Percentiles rank a stretch among this genome's conserved stretches.
phyloP scores from a whole-genome alignment of 352 stramenopile species.

The Pythium dissimile region DNA sequence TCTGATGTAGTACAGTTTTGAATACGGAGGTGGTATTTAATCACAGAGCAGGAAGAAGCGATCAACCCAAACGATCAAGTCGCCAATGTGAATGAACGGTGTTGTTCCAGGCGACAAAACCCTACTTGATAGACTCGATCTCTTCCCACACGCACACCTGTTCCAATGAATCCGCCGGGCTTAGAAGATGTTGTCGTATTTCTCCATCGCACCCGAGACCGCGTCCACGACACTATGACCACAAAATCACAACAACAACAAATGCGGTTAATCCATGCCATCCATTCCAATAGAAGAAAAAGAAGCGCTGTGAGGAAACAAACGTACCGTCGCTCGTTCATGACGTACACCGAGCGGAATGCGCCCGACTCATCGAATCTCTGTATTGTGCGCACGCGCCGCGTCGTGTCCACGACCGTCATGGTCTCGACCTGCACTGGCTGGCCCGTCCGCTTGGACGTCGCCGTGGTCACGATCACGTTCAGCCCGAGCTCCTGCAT shows the following conservation, averaged over 20 bases:
- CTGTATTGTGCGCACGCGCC: conserved; percentile 77
- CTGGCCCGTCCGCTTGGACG: conserved; percentile 79
- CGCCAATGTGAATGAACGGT: too few relatives aligned
- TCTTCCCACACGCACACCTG: background rate
- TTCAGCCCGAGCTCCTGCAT: conserved; percentile 85
- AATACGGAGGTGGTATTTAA: conserved; percentile 7
- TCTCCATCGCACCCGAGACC: conserved; percentile 85
- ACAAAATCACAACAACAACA: background rate
- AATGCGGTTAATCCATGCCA: too few relatives aligned
- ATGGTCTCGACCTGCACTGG: conserved; percentile 85
- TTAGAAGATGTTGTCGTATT: conserved; percentile 84
- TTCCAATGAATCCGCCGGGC: background rate
- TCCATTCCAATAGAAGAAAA: too few relatives aligned
- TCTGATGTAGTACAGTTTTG: background rate
- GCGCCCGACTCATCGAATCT: conserved; percentile 83
- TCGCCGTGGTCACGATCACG: conserved; percentile 81
- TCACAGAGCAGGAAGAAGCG: background rate
- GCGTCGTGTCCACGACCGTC: conserved; percentile 76
- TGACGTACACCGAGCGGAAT: conserved; percentile 86
- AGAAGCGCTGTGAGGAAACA: background rate
- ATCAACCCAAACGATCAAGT: too few relatives aligned
- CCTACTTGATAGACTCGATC: too few relatives aligned
- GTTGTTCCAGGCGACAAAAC: too few relatives aligned
- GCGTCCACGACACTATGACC: conserved; percentile 68
- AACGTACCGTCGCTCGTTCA: conserved; percentile 75